A percentile compares a stretch with the other conserved stretches of the same genome.
Evolutionary conservation across 2,329 filamentous ascomycete species (phyloP).

Genomic region (Ophiostoma tasmaniense): DNA sequence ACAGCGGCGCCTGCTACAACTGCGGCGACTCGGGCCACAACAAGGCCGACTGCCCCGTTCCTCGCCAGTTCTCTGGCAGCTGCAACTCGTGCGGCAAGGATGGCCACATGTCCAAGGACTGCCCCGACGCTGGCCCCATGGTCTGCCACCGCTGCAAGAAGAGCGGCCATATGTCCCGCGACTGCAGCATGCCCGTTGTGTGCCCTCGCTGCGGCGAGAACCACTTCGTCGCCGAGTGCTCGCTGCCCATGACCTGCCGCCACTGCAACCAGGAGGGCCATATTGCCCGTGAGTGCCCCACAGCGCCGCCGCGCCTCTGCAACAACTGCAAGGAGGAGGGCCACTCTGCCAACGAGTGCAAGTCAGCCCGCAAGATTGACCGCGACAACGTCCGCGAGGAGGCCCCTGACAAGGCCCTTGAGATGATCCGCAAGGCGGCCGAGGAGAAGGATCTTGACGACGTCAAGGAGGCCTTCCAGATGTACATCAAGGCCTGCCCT

Average conservation of each 20-base stretch:
- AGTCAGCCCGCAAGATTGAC: constrained; percentile 50
- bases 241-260: constrained; percentile 27
- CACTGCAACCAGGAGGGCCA: constrained; percentile 42
- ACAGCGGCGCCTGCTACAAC: constrained; percentile 48
- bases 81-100: constrained; percentile 38
- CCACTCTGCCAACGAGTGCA: constrained; percentile 48
- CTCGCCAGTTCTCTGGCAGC: constrained; percentile 31
- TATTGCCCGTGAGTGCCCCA: constrained; percentile 45
- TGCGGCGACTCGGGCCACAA: constrained; percentile 50
- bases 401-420: constrained; percentile 49
- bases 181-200: constrained; percentile 47
- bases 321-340: constrained; percentile 54
- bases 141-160: constrained; percentile 32
- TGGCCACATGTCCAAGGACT: constrained; percentile 46
- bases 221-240: constrained; percentile 47
- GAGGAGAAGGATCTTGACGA: constrained; percentile 51
- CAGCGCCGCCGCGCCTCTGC: constrained; percentile 46
- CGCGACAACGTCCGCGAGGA: constrained; percentile 42
- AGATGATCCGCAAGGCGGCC: constrained; percentile 44
- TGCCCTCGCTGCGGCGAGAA: constrained; percentile 40
- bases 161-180: constrained; percentile 46
- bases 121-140: constrained; percentile 32
- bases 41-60: constrained; percentile 54
- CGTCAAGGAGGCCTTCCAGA: constrained; percentile 49
- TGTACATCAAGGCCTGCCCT: constrained; percentile 55